Percentiles rank a stretch among this genome's conserved stretches.
phyloP scores from a whole-genome alignment of 345 rosid genomes.

The Aquilaria yunnanensis region DNA sequence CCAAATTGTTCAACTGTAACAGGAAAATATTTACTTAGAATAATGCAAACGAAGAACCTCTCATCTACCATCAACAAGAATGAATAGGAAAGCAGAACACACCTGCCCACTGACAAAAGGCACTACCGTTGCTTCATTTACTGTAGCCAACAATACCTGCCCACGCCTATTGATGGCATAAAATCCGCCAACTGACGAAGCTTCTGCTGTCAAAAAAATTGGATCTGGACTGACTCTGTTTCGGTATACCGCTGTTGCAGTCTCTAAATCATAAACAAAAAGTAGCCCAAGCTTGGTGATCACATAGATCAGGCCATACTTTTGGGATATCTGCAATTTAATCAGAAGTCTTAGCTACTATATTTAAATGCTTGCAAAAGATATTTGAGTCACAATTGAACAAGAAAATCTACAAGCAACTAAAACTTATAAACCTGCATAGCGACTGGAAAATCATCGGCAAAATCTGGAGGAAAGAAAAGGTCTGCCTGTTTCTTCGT shows the following conservation, averaged over 20 bases:
- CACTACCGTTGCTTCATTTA: slow-evolving; percentile 89
- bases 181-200: slow-evolving; percentile 85
- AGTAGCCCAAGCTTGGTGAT: slow-evolving; percentile 97
- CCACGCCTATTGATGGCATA: slow-evolving; percentile 93
- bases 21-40: slow-evolving; percentile 12
- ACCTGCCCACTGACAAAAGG: slow-evolving; percentile 99
- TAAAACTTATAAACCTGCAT: slow-evolving; percentile 69
- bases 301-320: slow-evolving; percentile 81
- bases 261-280: slow-evolving; percentile 97
- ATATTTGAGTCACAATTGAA: background rate
- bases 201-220: slow-evolving; percentile 95
- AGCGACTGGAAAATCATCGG: slow-evolving; percentile 97
- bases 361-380: slow-evolving; percentile 5
- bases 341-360: slow-evolving; percentile 4
- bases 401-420: slow-evolving; percentile 2
- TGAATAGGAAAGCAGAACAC: slow-evolving; percentile 21
- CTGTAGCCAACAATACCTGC: slow-evolving; percentile 80
- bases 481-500: slow-evolving; percentile 97
- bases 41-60: background rate
- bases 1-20: slow-evolving; percentile 86
- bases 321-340: slow-evolving; percentile 82
- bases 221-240: slow-evolving; percentile 99
- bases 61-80: background rate
- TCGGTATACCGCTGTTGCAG: slow-evolving; percentile 95
- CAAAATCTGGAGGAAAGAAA: slow-evolving; percentile 98